phyloP scores from a whole-genome alignment of 495 filamentous ascomycete genomes.

The Bryoglossum gracile region DNA sequence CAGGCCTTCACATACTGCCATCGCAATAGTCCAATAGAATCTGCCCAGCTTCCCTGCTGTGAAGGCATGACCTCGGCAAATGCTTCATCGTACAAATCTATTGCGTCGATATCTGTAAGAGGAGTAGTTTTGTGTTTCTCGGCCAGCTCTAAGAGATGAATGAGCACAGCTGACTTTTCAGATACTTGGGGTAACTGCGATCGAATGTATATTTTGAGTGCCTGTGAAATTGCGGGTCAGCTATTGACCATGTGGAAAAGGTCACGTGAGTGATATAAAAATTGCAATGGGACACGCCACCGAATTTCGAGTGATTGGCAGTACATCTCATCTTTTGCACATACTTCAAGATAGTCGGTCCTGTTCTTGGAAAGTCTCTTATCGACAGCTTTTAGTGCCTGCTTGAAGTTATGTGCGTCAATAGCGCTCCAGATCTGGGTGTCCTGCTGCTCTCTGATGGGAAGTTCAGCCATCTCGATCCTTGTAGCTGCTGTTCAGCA shows the following conservation, averaged over 20 bases:
- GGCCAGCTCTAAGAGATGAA: constrained; percentile 24
- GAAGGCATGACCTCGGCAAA: constrained; percentile 10
- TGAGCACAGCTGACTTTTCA: constrained; percentile 45
- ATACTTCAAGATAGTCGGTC: constrained; percentile 33
- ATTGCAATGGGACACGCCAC: background rate
- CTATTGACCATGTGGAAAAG: background rate
- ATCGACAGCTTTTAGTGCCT: constrained; percentile 51
- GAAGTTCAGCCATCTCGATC: constrained; percentile 3
- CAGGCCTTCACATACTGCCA: constrained; percentile 45
- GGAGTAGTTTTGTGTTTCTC: constrained; percentile 22
- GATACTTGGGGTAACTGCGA: constrained; percentile 8
- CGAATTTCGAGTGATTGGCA: too few relatives aligned
- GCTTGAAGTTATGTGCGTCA: constrained; percentile 50
- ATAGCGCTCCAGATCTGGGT: constrained; percentile 50
- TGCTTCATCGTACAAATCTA: constrained; percentile 24
- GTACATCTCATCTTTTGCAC: constrained; percentile 6
- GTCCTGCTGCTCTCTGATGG: constrained; percentile 36
- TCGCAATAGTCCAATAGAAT: constrained; percentile 38
- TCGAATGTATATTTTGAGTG: constrained; percentile 22
- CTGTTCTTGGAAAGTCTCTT: constrained; percentile 50
- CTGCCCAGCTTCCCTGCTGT: constrained; percentile 16
- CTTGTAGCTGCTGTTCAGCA: background rate
- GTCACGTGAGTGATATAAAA: constrained; percentile 15
- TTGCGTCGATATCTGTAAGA: constrained; percentile 13
- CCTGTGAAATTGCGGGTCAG: constrained; percentile 9